Conservation (phyloP, 2,329 filamentous ascomycete genomes). For the Aureobasidium sp. region DNA sequence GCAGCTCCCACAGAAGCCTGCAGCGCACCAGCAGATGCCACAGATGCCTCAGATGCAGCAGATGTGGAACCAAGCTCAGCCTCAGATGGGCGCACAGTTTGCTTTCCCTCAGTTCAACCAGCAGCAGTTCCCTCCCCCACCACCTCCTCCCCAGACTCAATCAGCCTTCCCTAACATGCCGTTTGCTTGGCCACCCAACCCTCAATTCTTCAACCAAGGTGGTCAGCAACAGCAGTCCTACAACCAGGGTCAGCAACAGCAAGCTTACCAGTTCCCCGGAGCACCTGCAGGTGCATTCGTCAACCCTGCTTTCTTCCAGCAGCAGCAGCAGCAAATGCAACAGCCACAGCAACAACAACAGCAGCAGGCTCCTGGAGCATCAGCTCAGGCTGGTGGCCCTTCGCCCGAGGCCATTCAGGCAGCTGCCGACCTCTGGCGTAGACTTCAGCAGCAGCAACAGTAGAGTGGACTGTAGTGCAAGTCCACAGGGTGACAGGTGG, state of each 20-base stretch:
- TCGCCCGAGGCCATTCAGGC: conserved; percentile 5
- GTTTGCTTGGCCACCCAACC: conserved; percentile 13
- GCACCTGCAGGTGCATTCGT: conserved; percentile 24
- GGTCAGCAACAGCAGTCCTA: conserved; percentile 10
- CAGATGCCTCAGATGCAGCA: conserved; percentile 15
- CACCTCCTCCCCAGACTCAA: not conserved
- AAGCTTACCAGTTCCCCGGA: conserved; percentile 3
- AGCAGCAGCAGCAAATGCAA: conserved; percentile 18
- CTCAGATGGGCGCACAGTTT: not conserved
- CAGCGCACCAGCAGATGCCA: conserved; percentile 8
- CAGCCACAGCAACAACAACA: conserved; percentile 19
- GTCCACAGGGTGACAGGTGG: not conserved
- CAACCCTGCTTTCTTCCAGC: conserved; percentile 28
- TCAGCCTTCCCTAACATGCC: conserved; percentile 2
- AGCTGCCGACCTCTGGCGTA: conserved; percentile 11
- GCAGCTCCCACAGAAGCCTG: conserved; percentile 19
- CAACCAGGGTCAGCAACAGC: conserved; percentile 9
- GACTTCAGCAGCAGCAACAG: conserved; percentile 11
- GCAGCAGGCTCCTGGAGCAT: conserved; percentile 19
- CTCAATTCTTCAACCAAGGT: conserved; percentile 12
- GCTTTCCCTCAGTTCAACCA: conserved; percentile 17
- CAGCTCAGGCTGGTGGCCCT: not conserved
- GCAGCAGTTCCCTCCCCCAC: conserved; percentile 19
- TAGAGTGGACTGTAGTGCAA: not conserved
- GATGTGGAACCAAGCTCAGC: conserved; percentile 2